These are phyloP conservation scores for Eimeria nieschulzi DNA, from an alignment of 169 alveolate genomes.

Conservation along the genomic window DNA sequence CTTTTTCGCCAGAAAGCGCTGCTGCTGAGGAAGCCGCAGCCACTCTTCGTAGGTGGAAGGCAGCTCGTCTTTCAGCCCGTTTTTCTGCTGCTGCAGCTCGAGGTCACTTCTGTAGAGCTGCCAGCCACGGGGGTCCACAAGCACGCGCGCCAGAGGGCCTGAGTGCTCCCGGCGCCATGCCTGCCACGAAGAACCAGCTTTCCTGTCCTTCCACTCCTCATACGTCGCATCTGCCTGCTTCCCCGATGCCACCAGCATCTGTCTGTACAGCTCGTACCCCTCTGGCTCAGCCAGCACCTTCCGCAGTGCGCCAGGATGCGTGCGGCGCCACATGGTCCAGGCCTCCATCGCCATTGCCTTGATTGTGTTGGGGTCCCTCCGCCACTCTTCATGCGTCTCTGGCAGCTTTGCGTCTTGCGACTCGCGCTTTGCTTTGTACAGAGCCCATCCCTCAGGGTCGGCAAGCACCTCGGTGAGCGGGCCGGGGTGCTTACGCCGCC, in stretches of 20 bases:
- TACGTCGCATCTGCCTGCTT: conserved; percentile 58
- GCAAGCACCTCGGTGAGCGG: conserved; percentile 70
- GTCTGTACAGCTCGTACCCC: conserved; percentile 60
- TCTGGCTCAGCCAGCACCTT: conserved; percentile 70
- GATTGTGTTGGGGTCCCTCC: conserved; percentile 58
- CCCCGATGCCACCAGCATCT: conserved; percentile 52
- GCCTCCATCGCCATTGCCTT: conserved; percentile 68
- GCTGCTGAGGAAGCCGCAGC: conserved; percentile 60
- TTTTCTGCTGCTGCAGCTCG: conserved; percentile 63
- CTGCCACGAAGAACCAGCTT: conserved; percentile 32
- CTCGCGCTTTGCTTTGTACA: conserved; percentile 59
- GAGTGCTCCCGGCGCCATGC: conserved; percentile 74
- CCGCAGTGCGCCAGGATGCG: conserved; percentile 62
- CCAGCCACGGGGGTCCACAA: conserved; percentile 70
- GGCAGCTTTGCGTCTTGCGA: conserved; percentile 49
- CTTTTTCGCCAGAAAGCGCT: conserved; percentile 17
- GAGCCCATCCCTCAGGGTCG: conserved; percentile 73
- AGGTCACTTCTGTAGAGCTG: conserved; percentile 52
- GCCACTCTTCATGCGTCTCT: conserved; percentile 71
- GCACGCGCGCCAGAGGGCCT: conserved; percentile 62
- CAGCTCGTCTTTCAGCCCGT: conserved; percentile 40
- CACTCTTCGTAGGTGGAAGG: conserved; percentile 67
- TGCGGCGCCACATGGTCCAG: conserved; percentile 69
- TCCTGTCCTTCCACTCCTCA: conserved; percentile 58
- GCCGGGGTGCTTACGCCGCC: conserved; percentile 70